Evolutionary conservation across 371 early-diverging fungal genomes (phyloP).

Genomic region (Coemansia sp.): DNA sequence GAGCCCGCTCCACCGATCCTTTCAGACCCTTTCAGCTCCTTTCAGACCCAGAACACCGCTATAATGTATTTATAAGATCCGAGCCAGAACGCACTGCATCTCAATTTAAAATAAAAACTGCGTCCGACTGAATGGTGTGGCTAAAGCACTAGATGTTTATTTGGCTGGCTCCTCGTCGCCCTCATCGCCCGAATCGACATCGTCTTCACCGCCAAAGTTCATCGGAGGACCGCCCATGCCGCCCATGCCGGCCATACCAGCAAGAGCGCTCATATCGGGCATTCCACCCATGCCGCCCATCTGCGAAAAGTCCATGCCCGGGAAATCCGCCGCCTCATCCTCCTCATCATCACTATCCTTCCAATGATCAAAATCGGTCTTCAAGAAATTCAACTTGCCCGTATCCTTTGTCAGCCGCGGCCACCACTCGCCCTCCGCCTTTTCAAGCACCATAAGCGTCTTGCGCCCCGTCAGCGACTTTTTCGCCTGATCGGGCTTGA

Average conservation of each 20-base stretch:
- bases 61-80: no score
- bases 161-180: neutral
- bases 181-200: neutral
- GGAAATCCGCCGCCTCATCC: constrained; percentile 59
- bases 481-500: constrained; percentile 75
- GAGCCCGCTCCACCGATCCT: neutral
- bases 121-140: neutral
- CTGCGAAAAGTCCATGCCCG: constrained; percentile 63
- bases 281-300: constrained; percentile 29
- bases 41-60: no score
- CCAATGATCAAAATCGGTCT: constrained; percentile 91
- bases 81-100: no score
- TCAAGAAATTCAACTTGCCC: constrained; percentile 72
- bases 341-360: constrained; percentile 93
- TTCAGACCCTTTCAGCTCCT: no score
- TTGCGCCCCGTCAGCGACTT: constrained; percentile 66
- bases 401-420: constrained; percentile 74
- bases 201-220: neutral
- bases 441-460: constrained; percentile 64
- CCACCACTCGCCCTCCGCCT: constrained; percentile 79
- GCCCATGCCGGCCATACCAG: neutral
- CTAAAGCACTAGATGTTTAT: neutral
- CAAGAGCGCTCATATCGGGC: constrained; percentile 8
- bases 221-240: neutral
- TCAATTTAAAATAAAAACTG: no score